These are phyloP conservation scores for Penicillium odoratum DNA, from an alignment of 495 filamentous ascomycete genomes.

Conservation along the genomic window DNA sequence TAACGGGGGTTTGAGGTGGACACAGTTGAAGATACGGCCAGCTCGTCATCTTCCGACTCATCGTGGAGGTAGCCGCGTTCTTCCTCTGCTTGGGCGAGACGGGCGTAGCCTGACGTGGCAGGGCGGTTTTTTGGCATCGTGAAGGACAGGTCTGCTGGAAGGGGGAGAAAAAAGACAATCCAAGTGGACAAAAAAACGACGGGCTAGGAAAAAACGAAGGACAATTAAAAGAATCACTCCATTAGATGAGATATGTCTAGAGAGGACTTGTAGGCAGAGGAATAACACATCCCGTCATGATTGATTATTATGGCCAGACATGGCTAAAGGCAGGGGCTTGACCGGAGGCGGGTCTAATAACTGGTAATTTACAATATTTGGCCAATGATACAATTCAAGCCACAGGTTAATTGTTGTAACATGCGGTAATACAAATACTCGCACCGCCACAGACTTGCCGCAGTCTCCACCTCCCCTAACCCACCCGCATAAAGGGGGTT, in stretches of 20 bases:
- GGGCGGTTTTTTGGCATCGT: constrained; percentile 61
- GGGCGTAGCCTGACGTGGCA: constrained; percentile 86
- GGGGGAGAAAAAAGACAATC: constrained; percentile 8
- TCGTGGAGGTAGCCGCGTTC: constrained; percentile 57
- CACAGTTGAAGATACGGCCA: constrained; percentile 56
- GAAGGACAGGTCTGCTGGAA: constrained; percentile 16
- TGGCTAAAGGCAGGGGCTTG: constrained; percentile 19
- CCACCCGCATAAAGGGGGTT: constrained; percentile 24
- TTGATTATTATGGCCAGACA: constrained; percentile 26
- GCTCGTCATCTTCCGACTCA: constrained; percentile 69
- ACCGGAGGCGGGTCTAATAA: constrained; percentile 7
- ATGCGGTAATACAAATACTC: constrained; percentile 21
- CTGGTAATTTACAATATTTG: constrained; percentile 24
- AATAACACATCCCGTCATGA: constrained; percentile 25
- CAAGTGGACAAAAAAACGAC: constrained; percentile 16
- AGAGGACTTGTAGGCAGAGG: constrained; percentile 17
- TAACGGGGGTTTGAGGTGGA: constrained; percentile 67
- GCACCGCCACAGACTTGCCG: constrained; percentile 27
- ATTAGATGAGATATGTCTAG: constrained; percentile 19
- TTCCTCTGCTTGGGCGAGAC: constrained; percentile 87
- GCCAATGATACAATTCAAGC: background rate
- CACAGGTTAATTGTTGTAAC: background rate
- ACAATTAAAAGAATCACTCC: constrained; percentile 23
- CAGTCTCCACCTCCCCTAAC: constrained; percentile 17
- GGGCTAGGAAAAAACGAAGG: constrained; percentile 17